Percentiles rank a stretch among this genome's conserved stretches.
Conservation (phyloP, 2,329 filamentous ascomycete genomes). For the Exophiala phaeomuriformis region DNA sequence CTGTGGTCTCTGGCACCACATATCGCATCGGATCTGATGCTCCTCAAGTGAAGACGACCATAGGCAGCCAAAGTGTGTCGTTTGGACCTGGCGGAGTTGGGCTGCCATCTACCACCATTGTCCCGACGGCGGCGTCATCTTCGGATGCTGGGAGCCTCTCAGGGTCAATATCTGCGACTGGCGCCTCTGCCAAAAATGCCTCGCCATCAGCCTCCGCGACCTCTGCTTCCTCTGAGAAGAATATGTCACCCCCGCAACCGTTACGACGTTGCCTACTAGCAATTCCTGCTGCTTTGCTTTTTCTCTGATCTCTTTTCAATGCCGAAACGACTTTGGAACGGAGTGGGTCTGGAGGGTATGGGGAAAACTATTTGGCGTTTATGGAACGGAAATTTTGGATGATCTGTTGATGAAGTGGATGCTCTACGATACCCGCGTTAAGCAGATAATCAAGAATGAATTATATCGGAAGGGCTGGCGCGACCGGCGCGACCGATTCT, state of each 20-base stretch:
- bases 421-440: conserved; percentile 1
- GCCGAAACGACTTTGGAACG: background rate
- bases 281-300: background rate
- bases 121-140: conserved; percentile 13
- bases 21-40: conserved; percentile 47
- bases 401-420: background rate
- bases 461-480: too few relatives aligned
- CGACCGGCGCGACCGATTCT: too few relatives aligned
- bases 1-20: conserved; percentile 44
- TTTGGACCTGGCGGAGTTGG: conserved; percentile 47
- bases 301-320: conserved; percentile 3
- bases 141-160: conserved; percentile 3
- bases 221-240: background rate
- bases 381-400: background rate
- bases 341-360: conserved; percentile 1
- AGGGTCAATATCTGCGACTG: conserved; percentile 1
- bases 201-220: background rate
- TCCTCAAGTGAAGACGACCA: conserved; percentile 38
- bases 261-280: too few relatives aligned
- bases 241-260: background rate
- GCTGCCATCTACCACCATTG: conserved; percentile 37
- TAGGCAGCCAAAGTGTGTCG: conserved; percentile 46
- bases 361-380: background rate
- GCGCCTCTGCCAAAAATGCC: conserved; percentile 8
- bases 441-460: too few relatives aligned